Conservation (phyloP, 345 rosid genomes). For the Populus simonii region DNA sequence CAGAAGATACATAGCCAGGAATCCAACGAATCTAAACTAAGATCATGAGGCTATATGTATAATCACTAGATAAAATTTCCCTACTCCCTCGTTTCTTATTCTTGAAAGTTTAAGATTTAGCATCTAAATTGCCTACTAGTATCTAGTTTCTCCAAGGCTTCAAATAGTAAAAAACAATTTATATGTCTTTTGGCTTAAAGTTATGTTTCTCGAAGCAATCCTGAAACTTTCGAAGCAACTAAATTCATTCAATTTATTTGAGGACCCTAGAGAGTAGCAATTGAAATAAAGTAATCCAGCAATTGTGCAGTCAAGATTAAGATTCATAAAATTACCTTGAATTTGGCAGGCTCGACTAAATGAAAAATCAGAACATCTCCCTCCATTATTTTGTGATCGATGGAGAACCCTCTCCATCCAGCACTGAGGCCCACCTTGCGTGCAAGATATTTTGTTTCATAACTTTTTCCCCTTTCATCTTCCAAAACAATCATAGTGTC, state of each 20-base stretch:
- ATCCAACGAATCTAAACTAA: not conserved
- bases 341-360: constrained; percentile 5
- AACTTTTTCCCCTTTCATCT: constrained; percentile 11
- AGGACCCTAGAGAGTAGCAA: too few relatives aligned
- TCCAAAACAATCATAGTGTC: constrained; percentile 9
- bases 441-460: constrained; percentile 10
- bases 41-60: not conserved
- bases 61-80: not conserved
- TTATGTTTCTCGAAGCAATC: too few relatives aligned
- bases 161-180: too few relatives aligned
- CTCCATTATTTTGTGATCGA: constrained; percentile 15
- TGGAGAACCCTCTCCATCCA: constrained; percentile 23
- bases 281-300: not conserved
- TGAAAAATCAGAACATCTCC: constrained; percentile 20
- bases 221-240: too few relatives aligned
- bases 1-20: not conserved
- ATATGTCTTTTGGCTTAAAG: too few relatives aligned
- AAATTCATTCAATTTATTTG: too few relatives aligned
- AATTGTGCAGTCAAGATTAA: not conserved
- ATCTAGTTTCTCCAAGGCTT: too few relatives aligned
- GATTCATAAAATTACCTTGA: constrained; percentile 12
- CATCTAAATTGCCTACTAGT: too few relatives aligned
- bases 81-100: not conserved
- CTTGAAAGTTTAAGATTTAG: too few relatives aligned
- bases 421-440: constrained; percentile 15